These are phyloP conservation scores for Nicotiana undulata DNA, from an alignment of 257 asterid species.

Conservation along the genomic window DNA sequence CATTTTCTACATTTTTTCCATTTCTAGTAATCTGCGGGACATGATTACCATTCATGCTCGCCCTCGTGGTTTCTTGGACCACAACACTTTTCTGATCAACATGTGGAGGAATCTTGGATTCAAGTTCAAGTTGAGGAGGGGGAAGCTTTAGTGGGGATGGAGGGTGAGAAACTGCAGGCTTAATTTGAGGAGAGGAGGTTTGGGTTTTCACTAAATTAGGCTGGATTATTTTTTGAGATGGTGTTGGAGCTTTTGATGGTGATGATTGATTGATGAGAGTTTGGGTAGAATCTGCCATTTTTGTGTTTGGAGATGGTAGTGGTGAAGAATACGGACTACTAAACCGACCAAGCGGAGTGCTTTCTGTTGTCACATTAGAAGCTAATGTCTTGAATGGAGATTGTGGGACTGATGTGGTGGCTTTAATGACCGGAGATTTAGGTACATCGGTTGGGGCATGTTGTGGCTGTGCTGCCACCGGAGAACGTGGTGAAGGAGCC, in stretches of 20 bases:
- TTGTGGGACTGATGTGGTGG: background rate
- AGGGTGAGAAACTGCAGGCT: constrained; percentile 8
- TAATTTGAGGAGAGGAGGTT: constrained; percentile 11
- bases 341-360: background rate
- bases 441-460: background rate
- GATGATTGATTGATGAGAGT: constrained; percentile 7
- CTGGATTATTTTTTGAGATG: background rate
- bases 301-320: background rate
- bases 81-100: constrained; percentile 13
- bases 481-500: constrained; percentile 3
- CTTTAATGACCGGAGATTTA: background rate
- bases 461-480: background rate
- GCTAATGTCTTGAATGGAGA: background rate
- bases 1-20: background rate
- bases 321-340: background rate
- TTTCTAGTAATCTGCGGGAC: background rate
- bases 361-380: background rate
- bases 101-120: constrained; percentile 2
- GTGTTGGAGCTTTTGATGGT: background rate
- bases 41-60: background rate
- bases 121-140: background rate
- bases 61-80: constrained; percentile 6
- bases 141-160: constrained; percentile 16
- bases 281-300: background rate
- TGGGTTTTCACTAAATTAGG: constrained; percentile 4